Evolutionary conservation across 768 basidiomycete species (phyloP).

Genomic region (Boletus tomentosulus): DNA sequence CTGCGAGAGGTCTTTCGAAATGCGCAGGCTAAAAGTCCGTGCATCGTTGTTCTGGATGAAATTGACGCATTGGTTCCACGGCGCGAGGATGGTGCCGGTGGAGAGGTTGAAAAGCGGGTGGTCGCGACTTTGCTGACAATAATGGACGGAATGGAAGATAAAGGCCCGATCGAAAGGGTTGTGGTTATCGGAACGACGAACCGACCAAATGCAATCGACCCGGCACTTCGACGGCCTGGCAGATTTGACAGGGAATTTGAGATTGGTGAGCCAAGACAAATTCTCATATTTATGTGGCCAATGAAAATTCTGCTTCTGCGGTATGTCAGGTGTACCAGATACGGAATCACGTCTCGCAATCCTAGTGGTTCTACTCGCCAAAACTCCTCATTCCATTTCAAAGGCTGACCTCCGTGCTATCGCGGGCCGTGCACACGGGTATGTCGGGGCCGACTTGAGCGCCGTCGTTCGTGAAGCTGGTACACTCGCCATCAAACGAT

Average conservation of each 20-base stretch:
- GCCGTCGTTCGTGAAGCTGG: constrained; percentile 93
- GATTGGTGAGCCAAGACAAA: constrained; percentile 54
- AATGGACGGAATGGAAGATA: constrained; percentile 82
- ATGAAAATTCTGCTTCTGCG: background rate
- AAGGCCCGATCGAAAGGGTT: constrained; percentile 49
- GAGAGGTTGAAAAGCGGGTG: constrained; percentile 94
- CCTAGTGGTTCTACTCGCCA: constrained; percentile 75
- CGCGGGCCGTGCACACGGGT: constrained; percentile 84
- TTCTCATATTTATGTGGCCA: background rate
- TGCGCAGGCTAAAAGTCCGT: constrained; percentile 77
- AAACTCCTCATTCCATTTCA: constrained; percentile 72
- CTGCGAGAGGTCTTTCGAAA: constrained; percentile 87
- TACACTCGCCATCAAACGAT: constrained; percentile 85
- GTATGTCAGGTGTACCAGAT: constrained; percentile 74
- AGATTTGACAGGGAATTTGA: constrained; percentile 95
- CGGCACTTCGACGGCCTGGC: constrained; percentile 84
- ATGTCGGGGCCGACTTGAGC: constrained; percentile 93
- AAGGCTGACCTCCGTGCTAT: constrained; percentile 57
- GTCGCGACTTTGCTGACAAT: constrained; percentile 93
- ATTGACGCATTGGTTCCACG: constrained; percentile 92
- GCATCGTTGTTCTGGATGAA: constrained; percentile 93
- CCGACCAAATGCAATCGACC: constrained; percentile 92
- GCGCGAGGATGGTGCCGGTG: constrained; percentile 84
- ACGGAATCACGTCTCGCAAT: constrained; percentile 81
- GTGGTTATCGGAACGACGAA: constrained; percentile 97